Evolutionary conservation across 2,329 filamentous ascomycete genomes (phyloP), one percentile per base, ranked within the genome.

Genomic region (Apiospora arundinis): DNA sequence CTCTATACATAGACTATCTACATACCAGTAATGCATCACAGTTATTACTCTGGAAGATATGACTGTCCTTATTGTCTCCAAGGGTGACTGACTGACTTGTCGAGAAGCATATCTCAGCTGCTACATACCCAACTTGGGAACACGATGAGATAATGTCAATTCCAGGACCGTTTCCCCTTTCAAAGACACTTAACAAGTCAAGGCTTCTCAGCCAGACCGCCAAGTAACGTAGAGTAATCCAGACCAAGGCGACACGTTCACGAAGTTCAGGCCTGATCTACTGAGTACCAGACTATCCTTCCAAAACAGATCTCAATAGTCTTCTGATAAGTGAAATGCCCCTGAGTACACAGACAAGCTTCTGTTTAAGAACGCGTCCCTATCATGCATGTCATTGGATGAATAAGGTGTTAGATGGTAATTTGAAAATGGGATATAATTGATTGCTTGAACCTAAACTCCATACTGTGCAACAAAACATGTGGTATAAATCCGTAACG

Each of bases 401-500:
- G 4, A 2, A n/a, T 6, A 63, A 14, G 18, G 56, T n/a, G 7
- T 16, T 60, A 32, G 56, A 12, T 56, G 14, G 4, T 9, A 37
- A 37, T 18, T 40, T 40, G n/a, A 63, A 6, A 63, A 40, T 40
- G 56, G 18, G 8, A 40, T 63, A 32, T 63, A 40, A 63, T 63
- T 63, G 21, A 63, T 63, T 63, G 56, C 56, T 63, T 63, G 56
- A 63, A 63, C 56, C 56, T 63, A 63, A 67, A 67, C 65, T 67
- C 65, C 65, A 25, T 45, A 67, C 65, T 67, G 65, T 46, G 65
- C 65, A 44, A 45, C 44, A 44, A 67, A 67, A 45, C 65, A 67
- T 45, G 65, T 46, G 40, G 65, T 67, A 46, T 46, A 44, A 67
- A 67, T 46, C 42, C 44, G 40, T 46, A 67, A 67, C 25, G 65